Conservation (phyloP, 108 stramenopile species). For the Licmophora abbreviata region DNA sequence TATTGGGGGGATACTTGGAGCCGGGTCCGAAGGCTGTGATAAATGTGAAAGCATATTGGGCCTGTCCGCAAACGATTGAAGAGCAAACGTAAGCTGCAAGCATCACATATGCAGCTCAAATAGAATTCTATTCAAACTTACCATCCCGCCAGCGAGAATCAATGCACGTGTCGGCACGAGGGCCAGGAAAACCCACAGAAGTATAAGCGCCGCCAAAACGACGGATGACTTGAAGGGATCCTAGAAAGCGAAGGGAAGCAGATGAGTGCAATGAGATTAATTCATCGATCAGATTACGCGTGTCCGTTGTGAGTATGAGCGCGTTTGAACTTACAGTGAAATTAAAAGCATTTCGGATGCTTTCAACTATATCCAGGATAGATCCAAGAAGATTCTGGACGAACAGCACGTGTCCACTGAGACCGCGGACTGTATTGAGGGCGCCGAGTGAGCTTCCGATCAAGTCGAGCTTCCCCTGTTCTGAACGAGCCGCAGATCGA, state of each 20-base stretch:
- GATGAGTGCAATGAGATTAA: too few species aligned
- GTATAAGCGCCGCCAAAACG: conserved; percentile 11
- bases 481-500: conserved; percentile 24
- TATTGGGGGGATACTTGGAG: background rate
- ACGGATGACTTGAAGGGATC: conserved; percentile 46
- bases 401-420: conserved; percentile 51
- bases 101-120: too few species aligned
- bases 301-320: too few species aligned
- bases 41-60: conserved; percentile 51
- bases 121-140: too few species aligned
- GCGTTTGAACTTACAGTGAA: conserved; percentile 46
- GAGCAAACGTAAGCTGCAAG: too few species aligned
- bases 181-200: conserved; percentile 24
- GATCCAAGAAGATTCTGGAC: conserved; percentile 56
- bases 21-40: conserved; percentile 22
- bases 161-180: conserved; percentile 30
- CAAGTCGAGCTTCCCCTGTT: conserved; percentile 46
- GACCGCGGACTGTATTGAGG: conserved; percentile 56
- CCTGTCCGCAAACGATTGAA: too few species aligned
- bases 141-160: conserved; percentile 1
- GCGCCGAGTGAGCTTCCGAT: conserved; percentile 67
- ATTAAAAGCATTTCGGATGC: conserved; percentile 59
- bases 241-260: too few species aligned
- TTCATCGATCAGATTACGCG: too few species aligned
- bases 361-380: conserved; percentile 64